A percentile compares a stretch with the other conserved stretches of the same genome.
Conservation (phyloP, 2,329 filamentous ascomycete genomes). For the Rhynchosporium agropyri region DNA sequence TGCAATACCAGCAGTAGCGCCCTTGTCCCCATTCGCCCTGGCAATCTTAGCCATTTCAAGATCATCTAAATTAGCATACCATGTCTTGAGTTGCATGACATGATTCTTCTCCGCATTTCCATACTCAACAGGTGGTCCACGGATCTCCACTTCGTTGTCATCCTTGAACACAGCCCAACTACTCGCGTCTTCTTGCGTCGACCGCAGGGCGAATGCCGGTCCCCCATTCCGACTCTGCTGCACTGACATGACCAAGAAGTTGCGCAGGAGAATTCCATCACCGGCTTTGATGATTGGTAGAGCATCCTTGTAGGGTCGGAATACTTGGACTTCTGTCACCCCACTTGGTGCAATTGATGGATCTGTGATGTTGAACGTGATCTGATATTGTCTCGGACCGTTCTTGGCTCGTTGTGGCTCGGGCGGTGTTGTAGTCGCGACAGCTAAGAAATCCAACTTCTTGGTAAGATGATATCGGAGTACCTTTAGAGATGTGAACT, state of each 20-base stretch:
- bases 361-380: constrained; percentile 61
- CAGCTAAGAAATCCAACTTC: constrained; percentile 56
- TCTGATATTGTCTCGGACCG: constrained; percentile 61
- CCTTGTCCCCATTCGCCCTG: constrained; percentile 47
- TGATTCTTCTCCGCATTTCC: constrained; percentile 53
- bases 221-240: constrained; percentile 48
- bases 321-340: constrained; percentile 59
- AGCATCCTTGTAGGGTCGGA: constrained; percentile 59
- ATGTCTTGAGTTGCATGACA: constrained; percentile 53
- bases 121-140: constrained; percentile 62
- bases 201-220: constrained; percentile 55
- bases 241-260: constrained; percentile 57
- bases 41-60: constrained; percentile 52
- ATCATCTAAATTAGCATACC: constrained; percentile 48
- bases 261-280: constrained; percentile 60
- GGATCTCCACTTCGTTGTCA: constrained; percentile 51
- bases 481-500: constrained; percentile 55
- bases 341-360: constrained; percentile 53
- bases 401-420: constrained; percentile 57
- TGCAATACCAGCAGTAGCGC: constrained; percentile 7
- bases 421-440: constrained; percentile 55
- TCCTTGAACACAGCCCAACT: constrained; percentile 64
- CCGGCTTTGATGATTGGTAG: constrained; percentile 58
- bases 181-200: constrained; percentile 53
- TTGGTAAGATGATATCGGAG: constrained; percentile 54